Base-by-base conservation (phyloP, 2,329 filamentous ascomycete genomes). In the Xylaria hypoxylon region DNA sequence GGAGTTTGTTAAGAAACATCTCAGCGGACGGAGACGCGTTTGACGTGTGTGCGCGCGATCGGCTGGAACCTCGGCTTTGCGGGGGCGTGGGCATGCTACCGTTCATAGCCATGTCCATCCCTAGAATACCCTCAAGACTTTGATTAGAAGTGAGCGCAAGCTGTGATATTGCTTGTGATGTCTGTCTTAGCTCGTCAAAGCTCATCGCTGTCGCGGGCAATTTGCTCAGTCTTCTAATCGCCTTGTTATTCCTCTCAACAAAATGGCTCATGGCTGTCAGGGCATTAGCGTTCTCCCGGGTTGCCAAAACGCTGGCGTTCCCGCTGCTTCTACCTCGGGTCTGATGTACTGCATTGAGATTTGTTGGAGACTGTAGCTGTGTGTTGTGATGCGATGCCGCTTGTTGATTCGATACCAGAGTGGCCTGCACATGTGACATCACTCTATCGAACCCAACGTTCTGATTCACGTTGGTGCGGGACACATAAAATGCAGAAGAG, bases 361-460 rank as follows among this genome's bases (percentile, higher is more conserved):
- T 78, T 64, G 74, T 72, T 59, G 76, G 71, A 33, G 68, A 70
- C 26, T 72, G 68, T 31, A 62, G 73, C 17, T 45, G 68, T 5
- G 35, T 69, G 47, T 50, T 72, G 50, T 70, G 72, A 38, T 63
- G 45, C 4, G 53, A 22, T 22, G 48, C 17, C 67, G 60, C 72
- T 66, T 70, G 60, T 47, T 70, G 65, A 26, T 66, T 63, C 3
- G 70, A 68, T 40, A 71, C 71, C 15, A 80, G 73, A 31, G 74
- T 80, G 59, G 76, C 77, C 51, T 80, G 79, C 28, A 83, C 79
- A 59, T 82, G 79, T n/a, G 75, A 78, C 64, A 84, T 79, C 13
- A 84, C 77, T 17, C 77, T 77, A 70, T 84, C 81, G 60, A 85
- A 84, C 57, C 82, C 80, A 22, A 85, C 77, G 19, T 74, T 78